Base-by-base conservation (phyloP, 768 basidiomycete genomes). In the Suillus americanus region DNA sequence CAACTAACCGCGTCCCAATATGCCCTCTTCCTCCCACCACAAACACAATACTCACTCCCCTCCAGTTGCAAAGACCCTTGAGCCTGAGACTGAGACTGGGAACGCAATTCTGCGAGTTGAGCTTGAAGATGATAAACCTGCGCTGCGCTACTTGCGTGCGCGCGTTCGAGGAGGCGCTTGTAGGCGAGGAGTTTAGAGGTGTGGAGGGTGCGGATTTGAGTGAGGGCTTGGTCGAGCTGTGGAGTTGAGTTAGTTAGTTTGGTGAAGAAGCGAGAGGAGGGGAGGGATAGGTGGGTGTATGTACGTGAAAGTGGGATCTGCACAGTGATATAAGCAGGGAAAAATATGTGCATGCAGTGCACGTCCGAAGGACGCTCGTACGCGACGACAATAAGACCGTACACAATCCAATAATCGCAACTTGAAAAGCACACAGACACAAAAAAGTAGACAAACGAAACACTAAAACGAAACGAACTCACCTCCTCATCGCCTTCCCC, bases 91-190 rank as follows among this genome's bases (percentile, higher is more conserved):
- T 78, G 76, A 28, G 74, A 77, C 57, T 82, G 82, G 14, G 79
- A 76, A 50, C 89, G 86, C 37, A 94, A 79, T 33, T 91, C 79
- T 14, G 86, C 81, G 3, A 93, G 80, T 71, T 95, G 91, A 2
- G 92, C 92, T 75, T 94, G 92, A 1, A 95, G 79, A 0, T 94
- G 92, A 70, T 95, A 92, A 2, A 94, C 79, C 70, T 95, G 94
- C 1, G 92, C 89, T 0, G 92, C 91, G 1, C 89, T 83, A 10
- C 88, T 86, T 2, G 89, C 86, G 69, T 95, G 94, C 0, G 91
- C 84, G 46, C 89, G 89, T 68, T 95, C 92, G 14, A 95, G 83
- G 1, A 95, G 81, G 2, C 92, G 85, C 71, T 89, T 94, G 76
- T 91, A 90, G 64, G 88, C 86, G 18, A 87, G 82, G 16, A 93